Percentiles rank a stretch among this genome's conserved stretches.
phyloP scores from a whole-genome alignment of 2,329 filamentous ascomycete genomes.

The Colletotrichum gloeosporioides region DNA sequence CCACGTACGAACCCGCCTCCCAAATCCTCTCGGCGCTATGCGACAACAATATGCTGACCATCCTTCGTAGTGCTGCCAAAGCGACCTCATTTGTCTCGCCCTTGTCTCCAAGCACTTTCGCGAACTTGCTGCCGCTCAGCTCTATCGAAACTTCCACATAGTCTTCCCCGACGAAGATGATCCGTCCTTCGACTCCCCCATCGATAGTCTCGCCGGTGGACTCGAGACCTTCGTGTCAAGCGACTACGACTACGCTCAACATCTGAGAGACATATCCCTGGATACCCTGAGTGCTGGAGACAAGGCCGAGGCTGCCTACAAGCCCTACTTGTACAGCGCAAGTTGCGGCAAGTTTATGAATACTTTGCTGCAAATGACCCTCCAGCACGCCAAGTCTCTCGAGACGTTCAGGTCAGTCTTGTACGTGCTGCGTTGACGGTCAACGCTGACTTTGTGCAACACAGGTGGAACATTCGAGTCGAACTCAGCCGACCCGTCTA shows the following conservation, averaged over 20 bases:
- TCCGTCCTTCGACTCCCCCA: constrained; percentile 53
- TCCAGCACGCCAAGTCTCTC: constrained; percentile 59
- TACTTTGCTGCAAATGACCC: constrained; percentile 60
- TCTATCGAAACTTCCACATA: constrained; percentile 67
- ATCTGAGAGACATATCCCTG: constrained; percentile 60
- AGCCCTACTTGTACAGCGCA: constrained; percentile 57
- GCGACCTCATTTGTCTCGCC: constrained; percentile 61
- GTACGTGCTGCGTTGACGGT: neutral
- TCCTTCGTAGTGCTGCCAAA: constrained; percentile 49
- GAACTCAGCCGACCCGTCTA: constrained; percentile 66
- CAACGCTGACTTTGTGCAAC: neutral
- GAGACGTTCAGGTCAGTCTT: constrained; percentile 61
- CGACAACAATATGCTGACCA: neutral
- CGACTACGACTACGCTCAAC: constrained; percentile 66
- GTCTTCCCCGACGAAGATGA: constrained; percentile 67
- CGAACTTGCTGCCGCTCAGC: constrained; percentile 59
- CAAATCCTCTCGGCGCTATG: neutral
- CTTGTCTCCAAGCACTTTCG: constrained; percentile 64
- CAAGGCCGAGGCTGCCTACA: constrained; percentile 59
- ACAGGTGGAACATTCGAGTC: constrained; percentile 68
- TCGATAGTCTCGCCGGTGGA: constrained; percentile 62
- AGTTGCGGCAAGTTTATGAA: constrained; percentile 70
- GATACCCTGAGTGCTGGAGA: constrained; percentile 58
- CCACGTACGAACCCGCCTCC: constrained; percentile 40
- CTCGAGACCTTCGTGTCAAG: constrained; percentile 68